Base-by-base conservation (phyloP, 768 basidiomycete species). In the Sarcomyxa edulis region DNA sequence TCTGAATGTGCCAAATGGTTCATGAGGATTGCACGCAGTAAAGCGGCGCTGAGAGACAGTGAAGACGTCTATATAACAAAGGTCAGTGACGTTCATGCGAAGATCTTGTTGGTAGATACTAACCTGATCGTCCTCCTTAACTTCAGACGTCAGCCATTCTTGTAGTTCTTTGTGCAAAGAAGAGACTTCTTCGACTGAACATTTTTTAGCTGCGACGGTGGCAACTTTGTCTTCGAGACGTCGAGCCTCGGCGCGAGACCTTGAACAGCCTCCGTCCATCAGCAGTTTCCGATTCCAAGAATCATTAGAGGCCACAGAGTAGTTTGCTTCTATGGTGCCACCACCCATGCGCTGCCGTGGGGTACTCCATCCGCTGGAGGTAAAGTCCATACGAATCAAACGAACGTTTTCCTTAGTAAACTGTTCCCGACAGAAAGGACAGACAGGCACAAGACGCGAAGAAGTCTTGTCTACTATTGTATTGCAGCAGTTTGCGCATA, bases 121-220 rank as follows among this genome's bases (percentile, higher is more conserved):
- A 51, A 85, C 86, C 64, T 81, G 77, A 44, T 81, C 78, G 49
- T 78, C 73, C 52, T 59, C 50, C 56, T 76, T 78, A 48, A 60
- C 65, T 50, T 81, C 80, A 36, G 74, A 65, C 31, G 65, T 66
- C 40, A 90, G 60, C 84, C 84, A 90, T 44, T 78, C 76, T 56
- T 85, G 75, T 45, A 90, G 71, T 63, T 90, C 87, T 53, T 78
- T 75, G 62, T 86, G 83, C 47, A 90, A 74, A 43, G 71, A 65
- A 36, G 78, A 75, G 36, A 90, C 84, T 65, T 90, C 87, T 58
- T 89, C 87, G 44, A 90, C 86, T 26, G 84, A 86, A 64, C 84
- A 87, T 72, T 85, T 88, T 76, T 85, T 85, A 10, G 77, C 74
- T 23, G 87, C 87, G 50, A 88, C 80, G 51, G 72, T 74, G 40